These are phyloP conservation scores for Trichosporon sp. DNA, from an alignment of 1,284 basidiomycete genomes.

Conservation along the genomic window DNA sequence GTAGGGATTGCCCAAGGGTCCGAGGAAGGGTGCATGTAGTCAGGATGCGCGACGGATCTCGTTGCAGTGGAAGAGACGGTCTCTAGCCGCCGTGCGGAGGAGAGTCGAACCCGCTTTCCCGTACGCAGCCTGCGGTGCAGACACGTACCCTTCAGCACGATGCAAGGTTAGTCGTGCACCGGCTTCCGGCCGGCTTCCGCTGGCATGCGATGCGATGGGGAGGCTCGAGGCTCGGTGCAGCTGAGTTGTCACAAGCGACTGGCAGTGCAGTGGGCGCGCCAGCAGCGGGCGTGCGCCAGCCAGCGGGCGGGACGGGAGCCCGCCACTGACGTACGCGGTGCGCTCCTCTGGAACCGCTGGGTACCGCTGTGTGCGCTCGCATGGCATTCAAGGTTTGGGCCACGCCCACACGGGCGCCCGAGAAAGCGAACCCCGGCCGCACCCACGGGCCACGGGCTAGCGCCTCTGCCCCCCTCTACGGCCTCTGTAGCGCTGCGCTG, in stretches of 20 bases:
- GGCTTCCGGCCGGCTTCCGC: no score
- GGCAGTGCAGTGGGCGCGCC: no score
- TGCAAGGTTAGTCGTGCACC: no score
- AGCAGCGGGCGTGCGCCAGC: background rate
- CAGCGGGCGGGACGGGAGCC: background rate
- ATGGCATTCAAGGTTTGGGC: background rate
- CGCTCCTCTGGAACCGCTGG: background rate
- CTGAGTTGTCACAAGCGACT: background rate
- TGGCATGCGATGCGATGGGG: no score
- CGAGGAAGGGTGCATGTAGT: background rate
- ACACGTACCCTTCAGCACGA: no score
- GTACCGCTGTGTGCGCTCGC: no score
- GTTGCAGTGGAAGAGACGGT: background rate
- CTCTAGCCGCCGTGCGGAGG: background rate
- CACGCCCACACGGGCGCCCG: no score
- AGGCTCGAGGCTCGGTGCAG: no score
- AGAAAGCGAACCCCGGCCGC: background rate
- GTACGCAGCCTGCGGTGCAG: no score
- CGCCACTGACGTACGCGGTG: background rate
- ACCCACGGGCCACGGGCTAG: no score
- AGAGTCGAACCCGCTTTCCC: background rate
- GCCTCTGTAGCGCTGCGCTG: background rate
- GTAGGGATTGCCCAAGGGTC: background rate
- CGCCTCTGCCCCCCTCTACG: no score
- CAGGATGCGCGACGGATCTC: background rate